phyloP scores from a whole-genome alignment of 768 basidiomycete species.

The Hortiboletus flavorubellus region DNA sequence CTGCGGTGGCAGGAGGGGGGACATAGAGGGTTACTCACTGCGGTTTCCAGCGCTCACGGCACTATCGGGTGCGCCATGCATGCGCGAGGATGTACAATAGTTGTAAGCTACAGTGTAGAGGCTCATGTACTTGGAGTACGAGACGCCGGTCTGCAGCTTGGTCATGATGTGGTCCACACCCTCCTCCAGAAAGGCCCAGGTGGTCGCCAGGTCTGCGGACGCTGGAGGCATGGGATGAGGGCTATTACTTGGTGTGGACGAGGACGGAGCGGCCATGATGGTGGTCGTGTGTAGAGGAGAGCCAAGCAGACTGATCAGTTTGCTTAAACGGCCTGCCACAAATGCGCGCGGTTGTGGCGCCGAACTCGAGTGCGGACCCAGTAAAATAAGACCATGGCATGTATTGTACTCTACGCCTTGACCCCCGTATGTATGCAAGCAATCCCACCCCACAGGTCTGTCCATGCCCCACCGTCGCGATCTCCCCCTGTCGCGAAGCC shows the following conservation, averaged over 20 bases:
- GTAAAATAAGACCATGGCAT: background rate
- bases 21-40: conserved; percentile 44
- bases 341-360: conserved; percentile 30
- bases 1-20: conserved; percentile 9
- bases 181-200: conserved; percentile 86
- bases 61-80: conserved; percentile 50
- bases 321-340: conserved; percentile 14
- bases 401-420: conserved; percentile 37
- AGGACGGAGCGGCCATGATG: conserved; percentile 34
- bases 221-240: conserved; percentile 59
- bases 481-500: conserved; percentile 76
- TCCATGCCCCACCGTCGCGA: conserved; percentile 81
- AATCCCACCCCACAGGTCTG: conserved; percentile 83
- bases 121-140: conserved; percentile 85
- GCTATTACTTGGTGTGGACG: conserved; percentile 26
- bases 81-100: conserved; percentile 90
- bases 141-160: conserved; percentile 83
- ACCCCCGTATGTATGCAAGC: conserved; percentile 84
- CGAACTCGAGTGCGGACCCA: conserved; percentile 4
- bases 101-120: conserved; percentile 95
- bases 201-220: conserved; percentile 72
- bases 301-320: conserved; percentile 11
- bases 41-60: conserved; percentile 39
- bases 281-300: conserved; percentile 26
- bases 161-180: conserved; percentile 91